Evolutionary conservation across 768 basidiomycete species (phyloP).

Genomic region (Tremella fuciformis): DNA sequence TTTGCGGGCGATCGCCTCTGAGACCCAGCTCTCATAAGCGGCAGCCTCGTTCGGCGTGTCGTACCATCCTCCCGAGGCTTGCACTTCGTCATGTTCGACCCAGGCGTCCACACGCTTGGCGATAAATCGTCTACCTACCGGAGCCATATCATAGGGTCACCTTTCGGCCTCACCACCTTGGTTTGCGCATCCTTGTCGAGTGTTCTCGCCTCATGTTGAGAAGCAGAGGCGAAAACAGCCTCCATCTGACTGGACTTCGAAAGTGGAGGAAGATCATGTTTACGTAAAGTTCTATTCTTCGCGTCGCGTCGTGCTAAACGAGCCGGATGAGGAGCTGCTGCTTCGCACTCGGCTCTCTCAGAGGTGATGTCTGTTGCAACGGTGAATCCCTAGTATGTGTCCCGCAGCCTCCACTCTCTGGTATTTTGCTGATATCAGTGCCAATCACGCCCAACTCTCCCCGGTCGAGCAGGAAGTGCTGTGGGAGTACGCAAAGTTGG

Average conservation of each 20-base stretch:
- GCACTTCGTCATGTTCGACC: neutral
- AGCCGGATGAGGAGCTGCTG: too few relatives aligned
- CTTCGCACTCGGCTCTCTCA: too few relatives aligned
- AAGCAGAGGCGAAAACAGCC: too few relatives aligned
- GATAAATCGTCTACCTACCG: too few relatives aligned
- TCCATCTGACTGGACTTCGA: too few relatives aligned
- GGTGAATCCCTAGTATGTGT: constrained; percentile 30
- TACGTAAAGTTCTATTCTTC: too few relatives aligned
- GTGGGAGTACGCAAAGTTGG: constrained; percentile 89
- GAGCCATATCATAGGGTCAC: too few relatives aligned
- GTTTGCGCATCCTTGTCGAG: too few relatives aligned
- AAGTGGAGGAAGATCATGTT: too few relatives aligned
- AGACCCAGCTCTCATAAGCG: neutral
- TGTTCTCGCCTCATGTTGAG: too few relatives aligned
- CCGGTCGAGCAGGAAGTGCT: constrained; percentile 72
- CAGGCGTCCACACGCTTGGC: neutral
- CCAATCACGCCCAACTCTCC: constrained; percentile 65
- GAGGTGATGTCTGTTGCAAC: constrained; percentile 21
- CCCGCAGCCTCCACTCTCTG: neutral
- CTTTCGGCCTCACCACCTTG: too few relatives aligned
- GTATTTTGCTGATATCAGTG: constrained; percentile 40
- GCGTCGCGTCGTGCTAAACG: too few relatives aligned
- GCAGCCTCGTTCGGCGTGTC: neutral
- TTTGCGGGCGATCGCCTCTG: neutral
- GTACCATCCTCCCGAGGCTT: neutral